Evolutionary conservation across 352 stramenopile genomes (phyloP), one percentile per base, ranked within the genome.

Genomic region (Pythium rishiriense): DNA sequence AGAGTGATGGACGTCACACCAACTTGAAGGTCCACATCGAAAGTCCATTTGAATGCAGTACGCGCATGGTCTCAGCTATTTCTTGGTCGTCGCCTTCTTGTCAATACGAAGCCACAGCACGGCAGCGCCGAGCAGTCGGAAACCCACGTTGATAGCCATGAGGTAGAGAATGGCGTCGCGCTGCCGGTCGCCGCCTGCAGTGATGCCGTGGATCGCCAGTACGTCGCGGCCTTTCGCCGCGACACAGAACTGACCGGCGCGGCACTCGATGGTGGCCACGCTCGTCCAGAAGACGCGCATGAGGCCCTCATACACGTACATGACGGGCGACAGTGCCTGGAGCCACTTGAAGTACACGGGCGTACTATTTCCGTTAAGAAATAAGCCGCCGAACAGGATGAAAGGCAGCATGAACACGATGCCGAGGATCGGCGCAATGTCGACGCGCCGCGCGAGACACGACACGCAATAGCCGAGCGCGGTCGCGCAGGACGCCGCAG

Each of bases 361-460:
- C 7, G 69, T 73, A 29, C 52, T 71, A 9, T 62, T 42, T 17
- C 42, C 61, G 42, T 77, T 81, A 42, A 81, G 28, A 31, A 81
- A 78, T 26, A 79, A 47, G 2, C 71, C 74, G 25, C 74, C 74
- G 59, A 79, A 81, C 14, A 81, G 64, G 9, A 77, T 37, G 39
- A 76, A 72, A 9, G 74, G 74, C n/a, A 81, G 58, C 33, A 77
- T 75, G 37, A 76, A 69, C 21, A 75, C 17, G 22, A 77, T 67
- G 17, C 71, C 72, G 2, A 81, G 22, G 29, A 81, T 71, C 19
- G 68, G 69, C 14, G 68, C 70, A 24, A 79, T 49, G n/a, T 81
- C 64, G 4, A 73, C 56, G 19, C 55, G 58, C 4, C 58, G 41
- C 3, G 62, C 41, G 35, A 81, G 41, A 43, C 74, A 81, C 43